Conservation (phyloP, 768 basidiomycete species). For the Scleroderma bovista region DNA sequence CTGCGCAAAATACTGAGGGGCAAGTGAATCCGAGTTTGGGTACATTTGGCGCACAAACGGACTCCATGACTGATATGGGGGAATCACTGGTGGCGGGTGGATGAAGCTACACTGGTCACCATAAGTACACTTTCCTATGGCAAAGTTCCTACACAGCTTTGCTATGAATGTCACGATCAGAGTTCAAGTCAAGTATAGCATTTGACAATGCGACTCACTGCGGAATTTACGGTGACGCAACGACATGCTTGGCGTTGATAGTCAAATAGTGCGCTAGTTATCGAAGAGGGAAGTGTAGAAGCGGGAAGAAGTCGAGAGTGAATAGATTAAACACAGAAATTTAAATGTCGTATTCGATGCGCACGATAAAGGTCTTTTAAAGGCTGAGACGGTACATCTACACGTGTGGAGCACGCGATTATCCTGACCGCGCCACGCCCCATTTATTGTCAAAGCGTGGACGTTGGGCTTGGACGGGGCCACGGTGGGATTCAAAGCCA, state of each 20-base stretch:
- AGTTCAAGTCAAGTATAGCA: neutral
- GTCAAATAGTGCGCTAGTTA: neutral
- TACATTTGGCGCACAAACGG: slow-evolving; percentile 11
- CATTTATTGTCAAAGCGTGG: slow-evolving; percentile 12
- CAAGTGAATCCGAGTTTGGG: slow-evolving; percentile 14
- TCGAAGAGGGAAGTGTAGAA: neutral
- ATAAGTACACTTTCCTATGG: slow-evolving; percentile 32
- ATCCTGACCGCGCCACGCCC: slow-evolving; percentile 13
- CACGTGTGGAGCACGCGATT: slow-evolving; percentile 30
- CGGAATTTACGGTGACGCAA: slow-evolving; percentile 24
- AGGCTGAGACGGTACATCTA: slow-evolving; percentile 21
- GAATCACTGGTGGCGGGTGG: slow-evolving; percentile 20
- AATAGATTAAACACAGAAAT: slow-evolving; percentile 6
- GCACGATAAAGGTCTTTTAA: slow-evolving; percentile 22
- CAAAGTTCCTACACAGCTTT: slow-evolving; percentile 34
- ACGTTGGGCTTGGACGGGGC: neutral
- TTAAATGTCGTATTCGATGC: slow-evolving; percentile 19
- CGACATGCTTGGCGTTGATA: slow-evolving; percentile 1
- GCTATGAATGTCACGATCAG: slow-evolving; percentile 17
- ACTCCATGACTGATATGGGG: slow-evolving; percentile 9
- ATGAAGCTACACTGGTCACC: slow-evolving; percentile 36
- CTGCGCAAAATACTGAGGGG: slow-evolving; percentile 1
- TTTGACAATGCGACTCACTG: slow-evolving; percentile 18
- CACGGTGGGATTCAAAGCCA: slow-evolving; percentile 9
- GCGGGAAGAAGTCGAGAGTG: neutral